Conservation (phyloP, 352 stramenopile genomes). For the Phytophthora sansomeana region DNA sequence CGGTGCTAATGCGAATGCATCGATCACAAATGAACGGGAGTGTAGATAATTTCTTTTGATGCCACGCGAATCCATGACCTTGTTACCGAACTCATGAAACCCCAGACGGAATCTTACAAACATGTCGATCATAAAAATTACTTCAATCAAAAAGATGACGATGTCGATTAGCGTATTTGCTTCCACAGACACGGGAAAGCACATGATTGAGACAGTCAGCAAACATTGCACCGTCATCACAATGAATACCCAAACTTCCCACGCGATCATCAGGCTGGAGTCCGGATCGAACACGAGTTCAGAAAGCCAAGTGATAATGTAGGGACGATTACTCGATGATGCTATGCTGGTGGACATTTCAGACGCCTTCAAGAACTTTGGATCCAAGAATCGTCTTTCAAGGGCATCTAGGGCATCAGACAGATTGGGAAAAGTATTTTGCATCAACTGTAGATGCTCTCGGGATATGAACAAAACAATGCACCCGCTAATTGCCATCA, state of each 20-base stretch:
- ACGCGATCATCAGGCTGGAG: constrained; percentile 52
- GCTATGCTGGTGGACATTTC: constrained; percentile 25
- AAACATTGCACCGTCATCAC: constrained; percentile 61
- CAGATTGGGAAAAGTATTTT: constrained; percentile 39
- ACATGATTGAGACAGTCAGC: constrained; percentile 56
- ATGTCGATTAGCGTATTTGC: constrained; percentile 23
- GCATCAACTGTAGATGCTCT: constrained; percentile 55
- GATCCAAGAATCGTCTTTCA: constrained; percentile 58
- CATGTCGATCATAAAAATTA: constrained; percentile 63
- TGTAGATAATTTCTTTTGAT: constrained; percentile 60
- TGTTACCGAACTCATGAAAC: constrained; percentile 78
- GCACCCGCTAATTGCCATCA: constrained; percentile 59
- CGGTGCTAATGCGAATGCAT: constrained; percentile 57
- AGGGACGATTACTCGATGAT: constrained; percentile 4
- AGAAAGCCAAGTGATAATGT: constrained; percentile 15
- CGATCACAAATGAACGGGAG: constrained; percentile 54
- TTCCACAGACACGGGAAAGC: constrained; percentile 35
- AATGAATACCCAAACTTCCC: constrained; percentile 69
- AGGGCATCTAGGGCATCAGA: constrained; percentile 45
- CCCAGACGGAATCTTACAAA: constrained; percentile 58
- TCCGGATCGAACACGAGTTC: constrained; percentile 62
- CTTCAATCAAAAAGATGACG: constrained; percentile 51
- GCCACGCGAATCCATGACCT: constrained; percentile 56
- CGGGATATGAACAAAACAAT: constrained; percentile 64
- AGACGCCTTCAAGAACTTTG: constrained; percentile 59